These are phyloP conservation scores for Calocybe cyanea DNA, from an alignment of 768 basidiomycete species.

Conservation along the genomic window DNA sequence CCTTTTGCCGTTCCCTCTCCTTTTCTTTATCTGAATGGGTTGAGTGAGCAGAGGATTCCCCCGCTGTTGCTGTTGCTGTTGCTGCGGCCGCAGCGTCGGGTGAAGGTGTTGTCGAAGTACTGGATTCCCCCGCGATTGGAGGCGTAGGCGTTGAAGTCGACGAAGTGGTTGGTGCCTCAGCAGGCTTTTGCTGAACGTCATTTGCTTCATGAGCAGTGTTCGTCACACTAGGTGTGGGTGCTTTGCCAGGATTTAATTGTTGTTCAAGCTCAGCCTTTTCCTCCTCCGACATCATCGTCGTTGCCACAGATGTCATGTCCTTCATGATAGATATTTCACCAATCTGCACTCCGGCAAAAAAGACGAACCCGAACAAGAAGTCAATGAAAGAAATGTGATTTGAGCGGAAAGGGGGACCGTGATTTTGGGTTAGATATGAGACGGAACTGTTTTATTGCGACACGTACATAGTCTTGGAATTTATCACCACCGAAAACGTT, in stretches of 20 bases:
- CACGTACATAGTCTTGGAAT: slow-evolving; percentile 82
- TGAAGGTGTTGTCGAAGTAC: slow-evolving; percentile 8
- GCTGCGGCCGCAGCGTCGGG: too few relatives aligned
- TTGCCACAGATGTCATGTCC: slow-evolving; percentile 81
- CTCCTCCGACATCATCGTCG: slow-evolving; percentile 88
- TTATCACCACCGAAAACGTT: slow-evolving; percentile 95
- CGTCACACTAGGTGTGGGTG: slow-evolving; percentile 23
- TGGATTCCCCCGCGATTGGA: slow-evolving; percentile 12
- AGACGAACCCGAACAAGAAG: too few relatives aligned
- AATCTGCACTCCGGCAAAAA: slow-evolving; percentile 50
- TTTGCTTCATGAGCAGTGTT: slow-evolving; percentile 18
- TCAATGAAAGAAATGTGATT: too few relatives aligned
- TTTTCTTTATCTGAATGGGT: slow-evolving; percentile 34
- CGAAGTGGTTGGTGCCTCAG: slow-evolving; percentile 13
- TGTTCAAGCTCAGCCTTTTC: slow-evolving; percentile 86
- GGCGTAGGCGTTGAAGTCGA: slow-evolving; percentile 8
- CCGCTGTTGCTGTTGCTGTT: slow-evolving; percentile 18
- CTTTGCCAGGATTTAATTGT: slow-evolving; percentile 47
- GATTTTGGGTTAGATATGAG: too few relatives aligned
- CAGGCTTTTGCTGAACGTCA: slow-evolving; percentile 10
- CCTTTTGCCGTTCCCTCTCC: slow-evolving; percentile 32
- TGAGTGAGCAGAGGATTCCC: slow-evolving; percentile 7
- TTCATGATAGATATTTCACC: slow-evolving; percentile 97
- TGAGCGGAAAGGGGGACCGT: too few relatives aligned
- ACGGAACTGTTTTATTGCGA: not conserved